Evolutionary conservation across 257 asterid species (phyloP), one percentile per base, ranked within the genome.

Genomic region (Voacanga thouarsii): DNA sequence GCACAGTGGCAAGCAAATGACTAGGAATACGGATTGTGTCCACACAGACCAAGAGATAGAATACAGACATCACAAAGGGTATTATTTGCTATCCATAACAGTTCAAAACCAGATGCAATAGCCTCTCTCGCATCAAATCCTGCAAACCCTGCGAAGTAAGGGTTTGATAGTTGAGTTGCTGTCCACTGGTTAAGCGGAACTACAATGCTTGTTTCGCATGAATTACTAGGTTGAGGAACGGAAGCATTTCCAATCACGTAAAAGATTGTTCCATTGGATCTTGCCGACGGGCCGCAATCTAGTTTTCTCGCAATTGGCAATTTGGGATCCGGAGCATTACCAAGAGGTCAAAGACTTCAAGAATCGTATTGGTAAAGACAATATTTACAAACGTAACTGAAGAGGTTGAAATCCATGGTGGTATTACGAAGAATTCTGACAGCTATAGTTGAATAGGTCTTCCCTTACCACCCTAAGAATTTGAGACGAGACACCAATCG

Each of bases 31-130:
- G 47, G 71, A 65, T 86, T 23, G 44, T 71, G 76, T 75, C 93
- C 97, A 19, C 97, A 92, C 45, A 53, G 9, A 43, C 97, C 95
- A 6, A 86, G 84, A 41, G 91, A 81, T 5, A 0, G 2, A 6
- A 0, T 12, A 79, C 95, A 92, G 0, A 37, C 7, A 0, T 1
- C 18, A 73, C 97, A 90, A 2, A 2, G 6, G 0, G 50, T 12
- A 12, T 86, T 65, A 9, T 79, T 73, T 23, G 89, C 94, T 12
- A 12, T 61, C 87, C 90, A 92, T 51, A 45, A 66, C 39, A 91
- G 77, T 21, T 75, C 69, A 75, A 92, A 92, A 8, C 97, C 97
- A 5, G 37, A 33, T 33, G 37, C 37, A 33, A 33, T 33, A 33
- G 37, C 2, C 37, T 33, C 37, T 2, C 37, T 1, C 37, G 37